Conservation (phyloP, 1,284 basidiomycete species). For the Ceratobasidium sp. region DNA sequence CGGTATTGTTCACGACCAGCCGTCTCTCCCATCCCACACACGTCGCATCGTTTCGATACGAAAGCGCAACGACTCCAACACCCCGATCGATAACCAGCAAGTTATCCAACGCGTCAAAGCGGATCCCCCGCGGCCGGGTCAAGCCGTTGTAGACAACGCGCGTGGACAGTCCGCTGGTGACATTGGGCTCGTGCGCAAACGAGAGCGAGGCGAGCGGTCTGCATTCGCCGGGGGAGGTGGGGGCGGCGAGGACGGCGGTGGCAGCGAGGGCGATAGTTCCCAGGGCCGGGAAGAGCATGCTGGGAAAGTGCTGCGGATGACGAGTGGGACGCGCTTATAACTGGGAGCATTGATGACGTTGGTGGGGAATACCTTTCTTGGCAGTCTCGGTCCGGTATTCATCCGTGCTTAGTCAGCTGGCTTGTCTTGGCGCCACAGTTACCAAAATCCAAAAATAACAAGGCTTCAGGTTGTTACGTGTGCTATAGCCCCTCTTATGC, state of each 20-base stretch:
- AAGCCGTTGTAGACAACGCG: constrained; percentile 57
- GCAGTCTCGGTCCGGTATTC: background rate
- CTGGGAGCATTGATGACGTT: constrained; percentile 12
- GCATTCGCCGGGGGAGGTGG: constrained; percentile 39
- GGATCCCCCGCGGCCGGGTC: constrained; percentile 57
- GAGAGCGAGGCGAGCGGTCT: constrained; percentile 25
- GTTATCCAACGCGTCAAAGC: constrained; percentile 56
- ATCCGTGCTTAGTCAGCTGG: constrained; percentile 4
- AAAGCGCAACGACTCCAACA: constrained; percentile 58
- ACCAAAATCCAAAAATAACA: too few species aligned
- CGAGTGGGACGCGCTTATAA: background rate
- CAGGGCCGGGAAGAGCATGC: constrained; percentile 9
- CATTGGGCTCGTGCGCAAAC: constrained; percentile 45
- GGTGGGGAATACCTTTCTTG: background rate
- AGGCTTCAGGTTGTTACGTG: too few species aligned
- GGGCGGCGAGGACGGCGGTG: background rate
- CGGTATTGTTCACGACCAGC: constrained; percentile 55
- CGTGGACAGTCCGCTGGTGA: constrained; percentile 54
- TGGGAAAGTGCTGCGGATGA: constrained; percentile 20
- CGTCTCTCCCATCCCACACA: constrained; percentile 56
- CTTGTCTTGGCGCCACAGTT: background rate
- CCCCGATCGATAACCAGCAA: constrained; percentile 60
- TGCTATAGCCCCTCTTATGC: too few species aligned
- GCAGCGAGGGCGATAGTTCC: background rate
- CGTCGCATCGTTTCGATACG: constrained; percentile 42